Evolutionary conservation across 257 asterid species (phyloP).

Genomic region (Nicotiana noctiflora): DNA sequence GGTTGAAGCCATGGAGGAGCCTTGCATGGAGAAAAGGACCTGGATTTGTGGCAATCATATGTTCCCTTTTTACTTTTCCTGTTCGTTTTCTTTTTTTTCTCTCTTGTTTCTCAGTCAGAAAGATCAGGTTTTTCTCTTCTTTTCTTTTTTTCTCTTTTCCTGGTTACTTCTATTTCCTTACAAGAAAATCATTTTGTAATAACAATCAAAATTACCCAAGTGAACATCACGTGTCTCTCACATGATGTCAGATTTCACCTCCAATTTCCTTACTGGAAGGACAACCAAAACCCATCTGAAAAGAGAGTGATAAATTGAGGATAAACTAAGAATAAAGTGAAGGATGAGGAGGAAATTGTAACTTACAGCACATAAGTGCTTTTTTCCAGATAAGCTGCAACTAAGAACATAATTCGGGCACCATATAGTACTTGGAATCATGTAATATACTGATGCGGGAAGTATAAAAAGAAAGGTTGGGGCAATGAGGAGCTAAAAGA

Average conservation of each 20-base stretch:
- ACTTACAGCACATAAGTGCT: background rate
- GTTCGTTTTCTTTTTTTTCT: background rate
- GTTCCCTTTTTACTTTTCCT: background rate
- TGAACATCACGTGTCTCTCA: background rate
- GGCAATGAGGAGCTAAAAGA: background rate
- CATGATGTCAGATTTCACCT: background rate
- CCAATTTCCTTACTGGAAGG: background rate
- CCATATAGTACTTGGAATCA: background rate
- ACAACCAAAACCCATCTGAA: background rate
- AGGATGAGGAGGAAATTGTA: background rate
- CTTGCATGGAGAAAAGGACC: background rate
- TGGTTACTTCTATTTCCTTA: background rate
- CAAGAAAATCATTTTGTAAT: too few species aligned
- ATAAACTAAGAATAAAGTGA: background rate
- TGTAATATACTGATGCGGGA: background rate
- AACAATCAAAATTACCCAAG: background rate
- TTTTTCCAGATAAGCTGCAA: background rate
- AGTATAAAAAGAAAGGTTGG: background rate
- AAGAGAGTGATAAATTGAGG: background rate
- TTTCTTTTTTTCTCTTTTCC: background rate
- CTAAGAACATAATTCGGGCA: background rate
- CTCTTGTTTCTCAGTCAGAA: background rate
- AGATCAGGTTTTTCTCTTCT: too few species aligned
- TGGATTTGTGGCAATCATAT: background rate
- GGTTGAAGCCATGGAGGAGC: background rate